Evolutionary conservation across 495 filamentous ascomycete species (phyloP), one percentile per base, ranked within the genome.

Genomic region (Xylaria nigripes): DNA sequence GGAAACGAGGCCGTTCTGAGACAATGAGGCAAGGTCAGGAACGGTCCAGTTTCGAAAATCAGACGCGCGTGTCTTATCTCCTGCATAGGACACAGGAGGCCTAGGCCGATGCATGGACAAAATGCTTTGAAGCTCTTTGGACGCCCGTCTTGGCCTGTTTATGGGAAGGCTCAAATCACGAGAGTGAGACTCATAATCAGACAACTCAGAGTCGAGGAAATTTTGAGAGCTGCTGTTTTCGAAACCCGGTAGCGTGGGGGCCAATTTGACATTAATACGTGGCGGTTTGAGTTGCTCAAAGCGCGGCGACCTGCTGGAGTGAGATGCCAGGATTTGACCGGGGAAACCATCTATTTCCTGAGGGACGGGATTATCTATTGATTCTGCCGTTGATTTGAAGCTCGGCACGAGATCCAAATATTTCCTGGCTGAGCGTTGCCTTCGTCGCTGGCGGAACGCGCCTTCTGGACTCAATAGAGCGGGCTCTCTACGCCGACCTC

Each of bases 31-130:
- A 56, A 76, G 76, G 61, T 86, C 80, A 36, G 86, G 81, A 56
- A 92, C 87, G 54, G 84, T 87, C 89, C 89, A 86, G 55, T 82
- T 76, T 1, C 72, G 78, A 29, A 58, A 58, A 81, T 76, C 0
- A 73, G 78, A 25, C 59, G 61, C 12, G 67, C 59, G 27, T 70
- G 50, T 1, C 60, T 49, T 7, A 65, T 65, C 15, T 48, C 38
- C 30, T 23, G 25, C 29, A 21, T 1, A 24, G 18, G 38, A 38
- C 22, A n/a, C 10, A 13, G 36, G n/a, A 8, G 45, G 45, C 25
- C 48, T 42, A 10, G 2, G 51, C 57, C 49, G 13, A 51, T 18
- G 36, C 1, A 60, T 54, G 8, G 59, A 51, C 2, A 68, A 51
- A 16, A 62, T 62, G 15, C 68, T 62, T 56, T 67, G 41, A 23